Base-by-base conservation (phyloP, 768 basidiomycete genomes). In the Rhizopogon vulgaris region DNA sequence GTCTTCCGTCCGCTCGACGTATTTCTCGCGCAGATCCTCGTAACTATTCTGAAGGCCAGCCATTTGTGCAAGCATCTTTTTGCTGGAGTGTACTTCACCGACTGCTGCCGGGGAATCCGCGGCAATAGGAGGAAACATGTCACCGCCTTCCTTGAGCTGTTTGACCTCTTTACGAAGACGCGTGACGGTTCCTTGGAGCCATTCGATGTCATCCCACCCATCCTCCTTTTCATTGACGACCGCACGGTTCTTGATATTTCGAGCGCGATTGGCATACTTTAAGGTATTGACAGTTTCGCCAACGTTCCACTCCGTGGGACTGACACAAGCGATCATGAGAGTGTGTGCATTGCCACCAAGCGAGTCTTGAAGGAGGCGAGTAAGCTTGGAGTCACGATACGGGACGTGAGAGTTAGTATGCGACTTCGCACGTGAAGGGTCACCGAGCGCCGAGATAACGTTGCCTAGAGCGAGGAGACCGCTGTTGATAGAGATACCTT, bases 401-500 rank as follows among this genome's bases (percentile, higher is more conserved):
- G 96, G 96, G 52, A 99, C 78, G 70, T 99, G 93, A 15, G 88
- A 84, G 17, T 84, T 85, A 22, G 87, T 89, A 61, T 90, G 76
- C 17, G 88, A 83, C 67, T 90, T 90, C 36, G 87, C 84, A 48
- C 90, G 83, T 38, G 88, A 77, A 28, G 95, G 95, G 69, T 98
- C 95, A 6, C 92, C 95, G 17, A 98, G 84, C 0, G 94, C 93
- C 55, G 95, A 97, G 53, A 99, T 98, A 61, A 99, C 96, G 68
- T 99, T 99, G 41, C 96, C 96, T 18, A 99, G 80, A 15, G 96
- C 95, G 34, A 94, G 79, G 32, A 99, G 82, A 54, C 96, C 96
- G 55, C 90, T 89, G 73, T 99, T 99, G 73, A 98, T 98, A 27
- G 92, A 93, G 49, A 96, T 96, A n/a, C 95, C 95, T 71, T 97